Evolutionary conservation across 768 basidiomycete genomes (phyloP), one percentile per base, ranked within the genome.

Genomic region (Lentinula boryana): DNA sequence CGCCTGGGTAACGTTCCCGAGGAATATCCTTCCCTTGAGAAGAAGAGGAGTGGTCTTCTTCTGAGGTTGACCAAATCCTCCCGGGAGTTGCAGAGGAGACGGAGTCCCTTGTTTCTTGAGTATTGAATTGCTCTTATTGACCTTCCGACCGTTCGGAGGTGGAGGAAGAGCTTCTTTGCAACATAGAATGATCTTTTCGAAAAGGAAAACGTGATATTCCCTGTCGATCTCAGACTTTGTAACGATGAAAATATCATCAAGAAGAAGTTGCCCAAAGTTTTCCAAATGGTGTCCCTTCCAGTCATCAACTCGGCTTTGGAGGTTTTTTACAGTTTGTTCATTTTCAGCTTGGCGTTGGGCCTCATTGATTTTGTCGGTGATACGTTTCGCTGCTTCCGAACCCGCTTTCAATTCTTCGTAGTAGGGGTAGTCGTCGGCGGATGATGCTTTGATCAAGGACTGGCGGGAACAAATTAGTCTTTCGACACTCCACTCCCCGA

Each of bases 281-380:
- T 86, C 86, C 41, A 98, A 81, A 66, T 96, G 92, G 72, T 99
- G 97, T 10, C 96, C 96, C 72, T 98, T 98, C 97, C 97, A 99
- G 72, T 99, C 97, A 65, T 95, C 93, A 51, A 99, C 94, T 49
- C 97, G 87, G 32, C 78, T 77, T 63, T 87, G 81, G 7, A 99
- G 84, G 66, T 88, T 91, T 72, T 89, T 85, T 60, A 97, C 94
- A 4, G 94, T 97, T 67, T 88, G 88, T 46, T 87, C 79, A 67
- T 99, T 98, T 76, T 98, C 92, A 54, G 91, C 87, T 53, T 91
- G 86, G 53, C 97, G 85, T 72, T 95, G 87, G 27, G 93, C 90
- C 73, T 98, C 97, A 71, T 98, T 98, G 74, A 98, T 94, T 73
- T 88, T 89, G 70, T 93, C 93, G 15, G 96, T 89, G 67, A 98